Base-by-base conservation (phyloP, 805 yeast genomes). In the Kodamaea hsintzibuensis region DNA sequence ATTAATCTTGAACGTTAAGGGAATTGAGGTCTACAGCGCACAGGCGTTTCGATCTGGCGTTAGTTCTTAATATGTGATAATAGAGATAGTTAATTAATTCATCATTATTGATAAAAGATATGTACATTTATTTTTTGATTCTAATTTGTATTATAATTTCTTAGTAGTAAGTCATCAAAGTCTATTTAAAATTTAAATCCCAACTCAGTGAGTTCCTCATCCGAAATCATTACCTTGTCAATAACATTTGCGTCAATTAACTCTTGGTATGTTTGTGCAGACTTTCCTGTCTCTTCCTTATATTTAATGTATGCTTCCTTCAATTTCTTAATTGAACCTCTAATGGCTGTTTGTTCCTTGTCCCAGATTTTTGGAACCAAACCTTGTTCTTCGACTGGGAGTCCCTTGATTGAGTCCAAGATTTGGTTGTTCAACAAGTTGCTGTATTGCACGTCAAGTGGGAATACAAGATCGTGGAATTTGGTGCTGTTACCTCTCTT, bases 1-100 rank as follows among this genome's bases (percentile, higher is more conserved):
- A 95, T 93, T 66, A 92, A 92, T 67, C 74, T 93, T 47, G 99
- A 93, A 67, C 75, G 85, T 52, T 81, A 47, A 33, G 12, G 18
- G 42, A 10, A 30, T 30, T 8, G 35, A 30, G 35, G 35, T 30
- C 13, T 5, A 4, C 25, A 22, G 6, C 35, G 8, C 35, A 30
- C 5, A 4, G 25, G 3, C 6, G 25, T 22, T 22, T 22, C 35
- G 5, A 5, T 8, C 35, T 30, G 9, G 33, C 8, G 33, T 27
- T 7, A 9, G 33, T 27, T 27, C 8, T 7, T 7, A 27, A 7
- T 27, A 27, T 6, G 10, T 12, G 35, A 30, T 12, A 30, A 30
- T 30, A 30, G 10, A 30, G 35, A 30, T 30, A 30, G 13, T 30
- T 30, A 9, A 30, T 30, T 30, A 30, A 30, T 30, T 30, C n/a